phyloP scores from a whole-genome alignment of 805 yeast species.

The Pichia nanzhaoensis region DNA sequence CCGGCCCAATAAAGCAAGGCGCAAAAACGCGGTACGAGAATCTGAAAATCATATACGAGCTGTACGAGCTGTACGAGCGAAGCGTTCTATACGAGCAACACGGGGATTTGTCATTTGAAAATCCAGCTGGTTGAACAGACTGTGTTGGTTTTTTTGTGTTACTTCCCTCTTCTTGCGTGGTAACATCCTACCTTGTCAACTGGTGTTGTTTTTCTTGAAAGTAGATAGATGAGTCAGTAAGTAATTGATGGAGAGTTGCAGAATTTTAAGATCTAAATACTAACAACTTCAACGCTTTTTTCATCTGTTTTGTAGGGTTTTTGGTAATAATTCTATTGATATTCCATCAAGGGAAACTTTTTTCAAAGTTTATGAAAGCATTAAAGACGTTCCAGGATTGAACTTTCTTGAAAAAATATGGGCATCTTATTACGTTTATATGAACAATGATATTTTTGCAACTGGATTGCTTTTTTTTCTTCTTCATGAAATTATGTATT shows the following conservation, averaged over 20 bases:
- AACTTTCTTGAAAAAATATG: slow-evolving; percentile 57
- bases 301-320: slow-evolving; percentile 19
- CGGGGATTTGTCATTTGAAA: too few relatives aligned
- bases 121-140: too few relatives aligned
- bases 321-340: slow-evolving; percentile 20
- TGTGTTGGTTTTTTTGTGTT: background rate
- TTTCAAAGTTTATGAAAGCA: slow-evolving; percentile 18
- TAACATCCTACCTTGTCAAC: too few relatives aligned
- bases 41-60: background rate
- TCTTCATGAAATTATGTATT: slow-evolving; percentile 83
- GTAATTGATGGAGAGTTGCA: background rate
- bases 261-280: background rate
- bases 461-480: slow-evolving; percentile 81
- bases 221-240: slow-evolving; percentile 14
- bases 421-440: slow-evolving; percentile 84
- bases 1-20: too few relatives aligned
- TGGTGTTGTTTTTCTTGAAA: too few relatives aligned
- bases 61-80: background rate
- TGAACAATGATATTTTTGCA: slow-evolving; percentile 84
- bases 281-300: slow-evolving; percentile 1
- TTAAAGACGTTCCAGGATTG: slow-evolving; percentile 29
- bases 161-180: too few relatives aligned
- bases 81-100: background rate
- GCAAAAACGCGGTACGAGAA: background rate
- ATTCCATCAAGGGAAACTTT: slow-evolving; percentile 22